Evolutionary conservation across 176 grass and related monocot species (phyloP), one percentile per base, ranked within the genome.

Genomic region (Guadua angustifolia): DNA sequence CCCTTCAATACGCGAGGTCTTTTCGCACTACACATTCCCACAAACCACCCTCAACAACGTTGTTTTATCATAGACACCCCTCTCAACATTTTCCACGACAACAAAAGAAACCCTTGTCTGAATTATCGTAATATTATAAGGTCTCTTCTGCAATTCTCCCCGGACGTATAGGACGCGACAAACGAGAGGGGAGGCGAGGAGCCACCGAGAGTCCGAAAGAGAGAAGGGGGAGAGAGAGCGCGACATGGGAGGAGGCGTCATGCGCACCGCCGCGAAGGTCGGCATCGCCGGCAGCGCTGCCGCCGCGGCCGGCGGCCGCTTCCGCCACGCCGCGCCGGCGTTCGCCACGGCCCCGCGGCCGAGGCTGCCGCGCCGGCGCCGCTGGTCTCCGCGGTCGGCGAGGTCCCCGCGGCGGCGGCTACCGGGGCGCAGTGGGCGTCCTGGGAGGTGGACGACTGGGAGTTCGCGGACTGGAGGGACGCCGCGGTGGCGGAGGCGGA

Each of bases 371-470:
- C 82, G 62, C 39, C 79, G 66, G 71, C 84, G 26, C 63, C 84
- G 9, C 76, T 91, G 44, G 77, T 92, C 76, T 86, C 92, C 62
- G 66, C 81, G 13, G 9, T 77, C 36, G 86, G 88, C 53, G 87
- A 88, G 45, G 87, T 36, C 19, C 65, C 83, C 16, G 70, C 79
- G 14, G 72, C 78, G 16, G 82, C 83, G 24, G 85, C 82, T 0
- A 49, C 66, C 12, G 66, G 81, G 1, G 36, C 65, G 19, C 92
- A 91, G 86, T 89, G 75, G 84, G 32, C 86, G 24, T 75, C 88
- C 22, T 94, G 90, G 94, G 94, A 97, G 76, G 21, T 88, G 69
- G 92, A 94, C 44, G 94, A 91, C 82, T 91, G 89, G 94, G 86
- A 96, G 58, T 86, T 87, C 53, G 90, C 82, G 19, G 95, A 83